These are phyloP conservation scores for Testicularia cyperi DNA, from an alignment of 1,284 basidiomycete genomes.

Conservation along the genomic window DNA sequence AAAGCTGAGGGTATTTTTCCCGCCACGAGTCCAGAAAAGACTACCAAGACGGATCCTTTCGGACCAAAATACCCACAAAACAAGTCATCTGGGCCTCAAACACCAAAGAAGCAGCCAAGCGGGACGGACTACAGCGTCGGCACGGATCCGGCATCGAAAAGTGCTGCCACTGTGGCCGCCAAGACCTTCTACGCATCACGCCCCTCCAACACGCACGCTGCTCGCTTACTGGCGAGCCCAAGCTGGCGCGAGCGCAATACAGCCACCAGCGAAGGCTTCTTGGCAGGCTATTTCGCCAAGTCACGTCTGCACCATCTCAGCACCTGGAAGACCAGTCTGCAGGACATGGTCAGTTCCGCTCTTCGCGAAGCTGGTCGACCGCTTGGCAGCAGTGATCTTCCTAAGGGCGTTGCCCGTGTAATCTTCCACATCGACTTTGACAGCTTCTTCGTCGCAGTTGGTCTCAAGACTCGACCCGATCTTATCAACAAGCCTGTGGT, in stretches of 20 bases:
- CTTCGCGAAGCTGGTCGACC: constrained; percentile 70
- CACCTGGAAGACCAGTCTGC: constrained; percentile 88
- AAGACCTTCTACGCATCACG: constrained; percentile 30
- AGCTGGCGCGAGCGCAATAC: constrained; percentile 83
- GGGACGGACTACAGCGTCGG: constrained; percentile 25
- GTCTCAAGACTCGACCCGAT: constrained; percentile 46
- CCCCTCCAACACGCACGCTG: constrained; percentile 44
- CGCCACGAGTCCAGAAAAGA: constrained; percentile 2
- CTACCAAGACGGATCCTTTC: background rate
- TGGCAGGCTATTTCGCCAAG: constrained; percentile 86
- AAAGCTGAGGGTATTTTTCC: too few relatives aligned
- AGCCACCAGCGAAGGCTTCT: constrained; percentile 77
- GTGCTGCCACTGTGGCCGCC: constrained; percentile 15
- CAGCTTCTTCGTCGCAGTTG: constrained; percentile 79
- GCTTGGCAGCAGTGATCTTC: constrained; percentile 64
- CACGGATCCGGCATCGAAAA: constrained; percentile 29
- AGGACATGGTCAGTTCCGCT: constrained; percentile 69
- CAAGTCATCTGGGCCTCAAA: constrained; percentile 1
- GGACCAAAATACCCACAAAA: background rate
- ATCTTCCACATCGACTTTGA: constrained; percentile 69
- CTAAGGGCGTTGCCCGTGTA: constrained; percentile 58
- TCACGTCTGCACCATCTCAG: constrained; percentile 88
- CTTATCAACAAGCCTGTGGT: constrained; percentile 70
- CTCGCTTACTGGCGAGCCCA: constrained; percentile 41
- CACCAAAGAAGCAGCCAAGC: constrained; percentile 10